Evolutionary conservation across 495 filamentous ascomycete genomes (phyloP), one percentile per base, ranked within the genome.

Genomic region (Evernia prunastri): DNA sequence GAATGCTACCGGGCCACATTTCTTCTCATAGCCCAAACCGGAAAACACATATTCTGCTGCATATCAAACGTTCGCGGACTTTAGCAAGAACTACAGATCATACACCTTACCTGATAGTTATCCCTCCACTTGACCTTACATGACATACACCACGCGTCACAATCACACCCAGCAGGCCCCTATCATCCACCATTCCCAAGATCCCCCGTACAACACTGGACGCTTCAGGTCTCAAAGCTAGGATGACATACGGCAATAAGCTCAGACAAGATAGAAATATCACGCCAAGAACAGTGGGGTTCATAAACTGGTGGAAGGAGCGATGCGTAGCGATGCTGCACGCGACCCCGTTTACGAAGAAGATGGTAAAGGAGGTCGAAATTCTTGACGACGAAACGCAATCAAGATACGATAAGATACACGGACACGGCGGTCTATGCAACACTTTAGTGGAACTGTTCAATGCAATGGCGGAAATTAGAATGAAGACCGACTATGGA

Each of bases 231-330:
- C 27, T 29, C 5, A 53, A 53, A 53, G 47, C 47, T 18, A 53
- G 47, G 27, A 53, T 53, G 5, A 29, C 47, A 53, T 53, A 53
- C 47, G 47, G 47, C 18, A 18, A 53, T 6, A 53, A n/a, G 27
- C 47, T 53, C 27, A 53, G 27, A 53, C 20, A 53, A 53, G 18
- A 53, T 18, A n/a, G 47, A n/a, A 18, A 53, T 18, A 53, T 53
- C 17, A 23, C 47, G 20, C 47, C 47, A 18, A 53, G 47, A 17
- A 23, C 27, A 9, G 18, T 23, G 27, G 27, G 47, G 6, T 53
- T 53, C 18, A 53, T 53, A n/a, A 53, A 53, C 27, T 53, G 47
- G 47, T 53, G 47, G 47, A 53, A 53, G 27, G 47, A 53, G 47
- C 20, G 47, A 29, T 53, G 20, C 27, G 9, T 23, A 9, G 27